A percentile compares a stretch with the other conserved stretches of the same genome.
Evolutionary conservation across 2,329 filamentous ascomycete genomes (phyloP).

Genomic region (Ophiosphaerella herpotricha): DNA sequence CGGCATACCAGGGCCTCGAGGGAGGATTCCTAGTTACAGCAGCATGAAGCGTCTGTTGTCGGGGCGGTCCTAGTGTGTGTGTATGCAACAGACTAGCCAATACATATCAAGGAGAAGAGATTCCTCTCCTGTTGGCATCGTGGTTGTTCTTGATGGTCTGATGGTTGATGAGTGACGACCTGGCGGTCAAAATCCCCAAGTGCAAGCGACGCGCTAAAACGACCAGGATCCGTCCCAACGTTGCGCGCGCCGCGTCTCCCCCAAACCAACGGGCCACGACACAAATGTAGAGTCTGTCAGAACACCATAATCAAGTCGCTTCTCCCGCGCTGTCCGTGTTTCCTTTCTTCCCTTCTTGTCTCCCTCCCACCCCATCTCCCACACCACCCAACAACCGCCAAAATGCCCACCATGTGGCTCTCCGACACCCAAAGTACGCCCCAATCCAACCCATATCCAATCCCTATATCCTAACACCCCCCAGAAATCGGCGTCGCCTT

Average conservation of each 20-base stretch:
- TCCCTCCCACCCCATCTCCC: background rate
- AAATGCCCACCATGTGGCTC: constrained; percentile 89
- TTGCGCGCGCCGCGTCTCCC: constrained; percentile 20
- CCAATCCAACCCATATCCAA: no score
- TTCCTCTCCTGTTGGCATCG: no score
- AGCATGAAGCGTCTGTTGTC: constrained; percentile 57
- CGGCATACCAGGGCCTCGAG: constrained; percentile 81
- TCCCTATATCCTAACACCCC: constrained; percentile 8
- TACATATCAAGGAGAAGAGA: background rate
- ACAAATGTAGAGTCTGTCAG: constrained; percentile 18
- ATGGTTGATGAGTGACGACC: background rate
- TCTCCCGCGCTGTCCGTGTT: background rate
- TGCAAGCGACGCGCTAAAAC: constrained; percentile 25
- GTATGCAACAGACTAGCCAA: background rate
- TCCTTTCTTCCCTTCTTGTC: background rate
- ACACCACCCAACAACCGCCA: constrained; percentile 13
- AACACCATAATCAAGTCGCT: constrained; percentile 3
- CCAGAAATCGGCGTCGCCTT: constrained; percentile 96
- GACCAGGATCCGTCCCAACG: background rate
- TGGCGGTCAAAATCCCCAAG: constrained; percentile 23
- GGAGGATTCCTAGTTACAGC: constrained; percentile 64
- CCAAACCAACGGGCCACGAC: constrained; percentile 35
- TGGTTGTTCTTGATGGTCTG: background rate
- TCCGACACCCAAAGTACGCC: constrained; percentile 86
- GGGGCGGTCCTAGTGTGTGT: constrained; percentile 48